Evolutionary conservation across 345 rosid genomes (phyloP).

Genomic region (Turritis glabra): DNA sequence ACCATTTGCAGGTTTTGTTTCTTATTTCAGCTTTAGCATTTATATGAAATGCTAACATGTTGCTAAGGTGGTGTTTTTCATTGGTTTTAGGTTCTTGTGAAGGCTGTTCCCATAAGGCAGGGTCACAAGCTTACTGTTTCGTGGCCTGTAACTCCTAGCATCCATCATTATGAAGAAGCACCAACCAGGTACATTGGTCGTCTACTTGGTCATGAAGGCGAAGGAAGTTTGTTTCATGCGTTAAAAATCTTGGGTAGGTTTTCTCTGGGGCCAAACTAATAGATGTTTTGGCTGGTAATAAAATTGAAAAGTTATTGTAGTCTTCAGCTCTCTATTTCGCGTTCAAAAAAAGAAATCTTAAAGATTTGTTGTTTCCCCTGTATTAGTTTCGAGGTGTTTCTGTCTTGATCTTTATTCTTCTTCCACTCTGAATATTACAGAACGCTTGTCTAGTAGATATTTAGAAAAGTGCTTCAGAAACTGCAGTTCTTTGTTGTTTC

Average conservation of each 20-base stretch:
- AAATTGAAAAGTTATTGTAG: background rate
- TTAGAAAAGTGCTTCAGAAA: background rate
- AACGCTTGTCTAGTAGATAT: background rate
- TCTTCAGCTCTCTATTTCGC: background rate
- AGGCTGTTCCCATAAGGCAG: slow-evolving; percentile 68
- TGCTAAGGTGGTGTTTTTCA: background rate
- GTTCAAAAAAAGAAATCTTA: background rate
- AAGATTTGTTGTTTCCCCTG: background rate
- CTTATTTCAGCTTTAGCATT: slow-evolving; percentile 1
- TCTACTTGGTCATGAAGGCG: slow-evolving; percentile 87
- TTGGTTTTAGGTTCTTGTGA: slow-evolving; percentile 66
- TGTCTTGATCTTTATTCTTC: slow-evolving; percentile 2
- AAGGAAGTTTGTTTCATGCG: slow-evolving; percentile 84
- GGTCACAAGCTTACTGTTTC: slow-evolving; percentile 61
- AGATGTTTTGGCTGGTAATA: background rate
- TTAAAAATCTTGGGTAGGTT: slow-evolving; percentile 80
- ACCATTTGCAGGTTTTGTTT: slow-evolving; percentile 79
- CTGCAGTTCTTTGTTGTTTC: background rate
- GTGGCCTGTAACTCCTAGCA: slow-evolving; percentile 86
- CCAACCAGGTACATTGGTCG: slow-evolving; percentile 73
- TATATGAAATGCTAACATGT: background rate
- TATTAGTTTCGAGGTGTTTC: background rate
- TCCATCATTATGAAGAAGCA: slow-evolving; percentile 77
- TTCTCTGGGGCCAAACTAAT: background rate
- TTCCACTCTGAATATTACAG: background rate